Conservation (phyloP, 805 yeast species). For the Sungouiozyma intestinalis region DNA sequence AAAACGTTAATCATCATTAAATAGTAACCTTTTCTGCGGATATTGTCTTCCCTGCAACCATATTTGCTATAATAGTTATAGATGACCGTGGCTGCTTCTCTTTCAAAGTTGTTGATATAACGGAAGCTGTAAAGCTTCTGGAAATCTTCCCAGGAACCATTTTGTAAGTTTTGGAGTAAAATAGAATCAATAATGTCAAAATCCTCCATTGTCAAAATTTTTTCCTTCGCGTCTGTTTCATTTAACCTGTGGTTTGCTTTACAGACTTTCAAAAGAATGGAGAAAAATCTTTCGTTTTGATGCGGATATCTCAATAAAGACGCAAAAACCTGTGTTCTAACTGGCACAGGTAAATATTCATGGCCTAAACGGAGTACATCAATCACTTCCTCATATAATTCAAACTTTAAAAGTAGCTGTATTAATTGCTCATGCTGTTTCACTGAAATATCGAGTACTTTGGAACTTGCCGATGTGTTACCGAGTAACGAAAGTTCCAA, state of each 20-base stretch:
- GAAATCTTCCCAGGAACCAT: constrained; percentile 14
- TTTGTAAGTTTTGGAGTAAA: constrained; percentile 9
- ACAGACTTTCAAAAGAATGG: constrained; percentile 17
- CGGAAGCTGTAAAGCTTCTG: constrained; percentile 23
- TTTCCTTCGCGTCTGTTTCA: not conserved
- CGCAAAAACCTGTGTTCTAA: constrained; percentile 16
- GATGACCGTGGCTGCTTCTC: constrained; percentile 24
- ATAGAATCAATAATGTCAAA: constrained; percentile 19
- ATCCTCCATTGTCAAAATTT: constrained; percentile 16
- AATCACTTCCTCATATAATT: constrained; percentile 20
- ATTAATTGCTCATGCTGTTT: constrained; percentile 21
- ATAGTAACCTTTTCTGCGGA: constrained; percentile 13
- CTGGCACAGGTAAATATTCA: constrained; percentile 10
- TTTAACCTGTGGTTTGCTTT: not conserved
- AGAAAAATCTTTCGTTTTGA: constrained; percentile 14
- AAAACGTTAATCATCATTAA: constrained; percentile 21
- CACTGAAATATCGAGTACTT: constrained; percentile 6
- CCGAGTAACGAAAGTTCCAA: constrained; percentile 15
- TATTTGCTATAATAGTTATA: constrained; percentile 12
- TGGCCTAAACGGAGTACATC: constrained; percentile 25
- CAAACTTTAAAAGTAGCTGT: constrained; percentile 17
- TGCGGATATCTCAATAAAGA: constrained; percentile 10
- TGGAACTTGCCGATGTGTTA: constrained; percentile 6
- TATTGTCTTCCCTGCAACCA: constrained; percentile 3
- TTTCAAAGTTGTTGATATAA: constrained; percentile 18